A percentile compares a stretch with the other conserved stretches of the same genome.
Conservation (phyloP, 2,329 filamentous ascomycete species). For the Fusarium sulawesiense region DNA sequence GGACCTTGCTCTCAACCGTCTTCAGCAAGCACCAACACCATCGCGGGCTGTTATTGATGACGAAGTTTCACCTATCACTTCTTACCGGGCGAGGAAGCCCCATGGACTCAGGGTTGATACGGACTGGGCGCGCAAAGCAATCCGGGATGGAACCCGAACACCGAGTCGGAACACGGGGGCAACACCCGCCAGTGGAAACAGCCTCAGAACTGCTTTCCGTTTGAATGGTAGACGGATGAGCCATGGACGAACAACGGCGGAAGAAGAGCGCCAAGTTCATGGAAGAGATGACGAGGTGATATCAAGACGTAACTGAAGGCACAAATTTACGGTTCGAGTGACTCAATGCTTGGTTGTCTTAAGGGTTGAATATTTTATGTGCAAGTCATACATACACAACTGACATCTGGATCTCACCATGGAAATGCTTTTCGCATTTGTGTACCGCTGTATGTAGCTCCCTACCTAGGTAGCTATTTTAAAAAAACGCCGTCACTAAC, state of each 20-base stretch:
- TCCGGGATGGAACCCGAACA: constrained; percentile 33
- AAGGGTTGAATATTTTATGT: constrained; percentile 10
- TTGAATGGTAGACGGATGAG: constrained; percentile 29
- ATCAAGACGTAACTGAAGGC: constrained; percentile 19
- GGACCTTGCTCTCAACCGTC: constrained; percentile 21
- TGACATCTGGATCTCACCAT: background rate
- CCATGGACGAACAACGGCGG: constrained; percentile 7
- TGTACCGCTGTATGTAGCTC: constrained; percentile 6
- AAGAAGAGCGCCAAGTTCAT: constrained; percentile 7
- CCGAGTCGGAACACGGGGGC: constrained; percentile 18
- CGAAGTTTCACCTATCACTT: constrained; percentile 6
- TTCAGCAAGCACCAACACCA: constrained; percentile 10
- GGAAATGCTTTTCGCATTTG: constrained; percentile 2
- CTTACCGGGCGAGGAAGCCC: constrained; percentile 44
- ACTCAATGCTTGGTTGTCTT: constrained; percentile 5
- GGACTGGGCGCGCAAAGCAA: constrained; percentile 37
- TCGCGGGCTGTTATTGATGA: constrained; percentile 6
- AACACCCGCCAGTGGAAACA: constrained; percentile 17
- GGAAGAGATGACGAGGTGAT: constrained; percentile 34
- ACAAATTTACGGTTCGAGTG: constrained; percentile 3
- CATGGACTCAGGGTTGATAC: constrained; percentile 43
- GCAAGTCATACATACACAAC: background rate
- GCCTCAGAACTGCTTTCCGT: constrained; percentile 32
- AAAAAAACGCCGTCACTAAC: background rate
- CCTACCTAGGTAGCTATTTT: background rate